Conservation (phyloP, 73 alveolate species). For the Blepharisma stoltei region DNA sequence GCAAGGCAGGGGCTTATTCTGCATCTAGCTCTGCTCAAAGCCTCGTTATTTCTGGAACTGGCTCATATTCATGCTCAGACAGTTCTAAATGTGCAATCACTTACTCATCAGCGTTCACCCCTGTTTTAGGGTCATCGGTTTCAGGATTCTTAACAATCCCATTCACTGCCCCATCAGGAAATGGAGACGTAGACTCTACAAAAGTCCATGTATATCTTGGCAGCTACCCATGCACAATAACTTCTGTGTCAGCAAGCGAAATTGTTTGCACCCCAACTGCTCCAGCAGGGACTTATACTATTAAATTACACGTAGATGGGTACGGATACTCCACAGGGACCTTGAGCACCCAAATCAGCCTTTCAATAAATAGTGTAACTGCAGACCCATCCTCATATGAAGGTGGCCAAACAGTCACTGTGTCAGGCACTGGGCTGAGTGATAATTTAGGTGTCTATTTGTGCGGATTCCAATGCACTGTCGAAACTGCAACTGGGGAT, state of each 20-base stretch:
- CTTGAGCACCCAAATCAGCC: not conserved
- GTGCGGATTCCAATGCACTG: not conserved
- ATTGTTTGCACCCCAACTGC: not conserved
- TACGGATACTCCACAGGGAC: not conserved
- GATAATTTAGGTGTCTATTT: not conserved
- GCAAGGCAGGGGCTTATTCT: not conserved
- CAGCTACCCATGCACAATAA: not conserved
- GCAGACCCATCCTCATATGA: not conserved
- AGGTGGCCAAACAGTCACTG: not conserved
- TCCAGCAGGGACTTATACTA: conserved; percentile 25
- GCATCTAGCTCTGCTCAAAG: not conserved
- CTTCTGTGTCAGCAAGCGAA: not conserved
- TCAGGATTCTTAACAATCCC: conserved; percentile 19
- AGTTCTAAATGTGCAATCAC: not conserved
- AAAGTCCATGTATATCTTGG: not conserved
- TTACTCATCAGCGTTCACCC: not conserved
- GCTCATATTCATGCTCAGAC: not conserved
- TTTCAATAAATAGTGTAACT: not conserved
- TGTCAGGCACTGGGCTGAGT: not conserved
- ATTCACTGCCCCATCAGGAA: not conserved
- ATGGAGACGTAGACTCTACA: too few species aligned
- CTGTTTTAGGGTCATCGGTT: not conserved
- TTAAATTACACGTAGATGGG: not conserved
- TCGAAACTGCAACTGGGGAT: not conserved
- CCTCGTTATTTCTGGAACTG: not conserved